Conservation (phyloP, 73 alveolate genomes). For the Blepharisma stoltei region DNA sequence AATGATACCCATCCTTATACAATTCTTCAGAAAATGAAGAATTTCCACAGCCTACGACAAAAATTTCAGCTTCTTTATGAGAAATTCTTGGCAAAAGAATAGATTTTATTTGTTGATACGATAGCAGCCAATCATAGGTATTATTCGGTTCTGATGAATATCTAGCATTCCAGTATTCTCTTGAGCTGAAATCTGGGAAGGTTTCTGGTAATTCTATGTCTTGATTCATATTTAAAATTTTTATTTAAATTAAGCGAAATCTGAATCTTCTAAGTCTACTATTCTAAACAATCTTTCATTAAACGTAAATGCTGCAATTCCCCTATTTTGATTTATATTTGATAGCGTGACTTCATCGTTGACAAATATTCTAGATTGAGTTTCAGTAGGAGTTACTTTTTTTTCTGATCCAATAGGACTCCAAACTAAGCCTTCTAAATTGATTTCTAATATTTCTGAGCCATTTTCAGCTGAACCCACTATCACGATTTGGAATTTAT, state of each 20-base stretch:
- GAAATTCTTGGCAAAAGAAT: not conserved
- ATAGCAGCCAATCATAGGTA: slow-evolving; percentile 20
- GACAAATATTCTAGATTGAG: not conserved
- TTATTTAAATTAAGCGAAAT: too few relatives aligned
- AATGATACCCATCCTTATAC: slow-evolving; percentile 35
- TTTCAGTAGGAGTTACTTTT: not conserved
- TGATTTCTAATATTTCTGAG: not conserved
- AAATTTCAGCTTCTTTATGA: slow-evolving; percentile 34
- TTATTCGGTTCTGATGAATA: slow-evolving; percentile 13
- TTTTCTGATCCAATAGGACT: not conserved
- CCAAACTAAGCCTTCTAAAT: not conserved
- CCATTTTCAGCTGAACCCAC: not conserved
- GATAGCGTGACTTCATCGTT: not conserved
- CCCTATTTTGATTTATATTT: not conserved
- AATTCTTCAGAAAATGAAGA: slow-evolving; percentile 42
- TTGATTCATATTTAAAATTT: not conserved
- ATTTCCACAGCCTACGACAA: slow-evolving; percentile 49
- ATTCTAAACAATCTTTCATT: slow-evolving; percentile 3
- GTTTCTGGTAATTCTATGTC: slow-evolving; percentile 22
- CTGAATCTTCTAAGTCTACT: not conserved
- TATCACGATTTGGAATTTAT: not conserved
- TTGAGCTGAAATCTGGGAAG: slow-evolving; percentile 14
- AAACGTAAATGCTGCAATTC: not conserved
- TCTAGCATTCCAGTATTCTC: slow-evolving; percentile 19
- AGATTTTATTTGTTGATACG: not conserved